Base-by-base conservation (phyloP, 768 basidiomycete genomes). In the Auriscalpium microsporum region DNA sequence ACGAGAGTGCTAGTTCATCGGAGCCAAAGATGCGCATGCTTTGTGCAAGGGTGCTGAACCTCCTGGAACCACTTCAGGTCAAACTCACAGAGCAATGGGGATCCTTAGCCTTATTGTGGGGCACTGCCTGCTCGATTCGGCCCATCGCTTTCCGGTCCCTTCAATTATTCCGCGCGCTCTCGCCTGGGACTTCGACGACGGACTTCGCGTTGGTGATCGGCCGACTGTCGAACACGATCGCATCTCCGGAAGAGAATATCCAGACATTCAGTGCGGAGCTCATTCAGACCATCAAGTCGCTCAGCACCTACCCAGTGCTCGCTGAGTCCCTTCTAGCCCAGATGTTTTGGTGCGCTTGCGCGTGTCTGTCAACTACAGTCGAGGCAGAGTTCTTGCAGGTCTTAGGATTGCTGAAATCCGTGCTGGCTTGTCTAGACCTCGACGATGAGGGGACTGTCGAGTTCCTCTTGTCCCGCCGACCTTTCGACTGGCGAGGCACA, bases 131-230 rank as follows among this genome's bases (percentile, higher is more conserved):
- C 64, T 87, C 90, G 14, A 90, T 92, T 58, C 83, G 91, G 48
- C 82, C 84, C 40, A 83, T 84, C 17, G 92, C 94, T 3, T 90
- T 89, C 71, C 80, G 93, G 35, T 94, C 93, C 10, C 74, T 96
- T 56, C 94, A 96, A 67, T 75, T 93, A n/a, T 93, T 90, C 70
- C 84, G 91, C 38, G 81, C 87, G 1, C 73, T 96, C 19, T 80
- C 83, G 65, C 87, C 91, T 0, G 74, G 78, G 28, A 78, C 91
- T 42, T 83, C 81, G 52, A 80, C 84, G 55, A 71, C 76, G 8
- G 86, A 90, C 68, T 75, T 96, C 16, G 87, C 88, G 1, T 78
- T 86, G 48, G 75, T 94, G 21, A 77, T 97, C 4, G 88, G 87
- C 34, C 80, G 94, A 28, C 72, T 95, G 8, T 90, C 90, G 14